Evolutionary conservation across 2,329 filamentous ascomycete genomes (phyloP).

Genomic region (Capronia epimyces): DNA sequence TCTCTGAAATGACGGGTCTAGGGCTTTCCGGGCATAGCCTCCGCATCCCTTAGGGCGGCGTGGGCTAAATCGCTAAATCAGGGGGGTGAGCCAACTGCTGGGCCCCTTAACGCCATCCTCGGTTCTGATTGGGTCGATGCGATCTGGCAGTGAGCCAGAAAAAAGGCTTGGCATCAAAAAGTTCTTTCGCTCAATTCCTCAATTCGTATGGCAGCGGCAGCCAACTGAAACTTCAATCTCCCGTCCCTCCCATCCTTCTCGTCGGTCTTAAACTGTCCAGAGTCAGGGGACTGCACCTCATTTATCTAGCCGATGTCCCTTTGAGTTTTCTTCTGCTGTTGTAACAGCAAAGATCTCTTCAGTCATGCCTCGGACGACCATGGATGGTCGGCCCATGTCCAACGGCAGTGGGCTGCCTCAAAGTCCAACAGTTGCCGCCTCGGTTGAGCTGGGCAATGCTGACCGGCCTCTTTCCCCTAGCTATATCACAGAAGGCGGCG

Average conservation of each 20-base stretch:
- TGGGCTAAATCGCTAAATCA: too few relatives aligned
- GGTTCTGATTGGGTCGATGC: conserved; percentile 1
- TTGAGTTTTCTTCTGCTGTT: conserved; percentile 17
- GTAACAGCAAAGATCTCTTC: conserved; percentile 10
- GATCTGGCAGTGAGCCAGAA: background rate
- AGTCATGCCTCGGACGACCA: conserved; percentile 14
- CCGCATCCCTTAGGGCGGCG: too few relatives aligned
- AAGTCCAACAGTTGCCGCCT: conserved; percentile 39
- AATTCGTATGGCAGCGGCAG: background rate
- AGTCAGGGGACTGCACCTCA: conserved; percentile 7
- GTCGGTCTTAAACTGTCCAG: conserved; percentile 2
- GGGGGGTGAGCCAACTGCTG: too few relatives aligned
- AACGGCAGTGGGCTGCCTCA: conserved; percentile 32
- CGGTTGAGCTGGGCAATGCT: conserved; percentile 32
- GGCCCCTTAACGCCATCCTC: too few relatives aligned
- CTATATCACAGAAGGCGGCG: conserved; percentile 9
- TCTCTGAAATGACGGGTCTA: too few relatives aligned
- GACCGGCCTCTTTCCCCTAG: conserved; percentile 10
- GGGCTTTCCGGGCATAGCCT: too few relatives aligned
- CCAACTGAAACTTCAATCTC: conserved; percentile 5
- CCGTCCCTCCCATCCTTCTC: conserved; percentile 4
- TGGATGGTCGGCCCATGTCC: conserved; percentile 12
- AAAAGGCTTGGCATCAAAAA: conserved; percentile 7
- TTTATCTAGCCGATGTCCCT: conserved; percentile 11
- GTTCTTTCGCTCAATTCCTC: background rate